Base-by-base conservation (phyloP, 1,284 basidiomycete species). In the Pisolithus thermaeus region DNA sequence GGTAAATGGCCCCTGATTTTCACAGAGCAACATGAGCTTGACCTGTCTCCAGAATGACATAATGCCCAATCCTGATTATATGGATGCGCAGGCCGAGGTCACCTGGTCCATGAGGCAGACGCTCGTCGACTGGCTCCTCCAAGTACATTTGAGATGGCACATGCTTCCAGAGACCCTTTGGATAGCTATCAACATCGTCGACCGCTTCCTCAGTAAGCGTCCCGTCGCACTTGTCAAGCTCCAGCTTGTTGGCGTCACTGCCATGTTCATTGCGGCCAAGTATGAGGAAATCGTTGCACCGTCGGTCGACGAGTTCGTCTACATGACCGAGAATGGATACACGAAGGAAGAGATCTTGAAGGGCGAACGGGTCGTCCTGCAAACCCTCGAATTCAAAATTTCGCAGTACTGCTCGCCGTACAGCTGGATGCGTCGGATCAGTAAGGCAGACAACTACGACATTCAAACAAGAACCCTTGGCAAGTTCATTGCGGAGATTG, bases 391-490 rank as follows among this genome's bases (percentile, higher is more conserved):
- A 58, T 99, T 98, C 75, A 87, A 89, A 70, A 70, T 99, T 66
- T 98, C 95, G 52, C 85, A 93, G 52, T 99, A 99, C 74, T 99
- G 97, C 74, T 97, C 96, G 45, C 97, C 97, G 2, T 99, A 99
- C 75, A 95, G 91, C 67, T 99, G 97, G 97, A 94, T 99, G 76
- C 85, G 97, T 58, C 87, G 89, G 63, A 99, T 99, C 70, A 96
- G 92, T 76, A 97, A 96, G 71, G 97, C 97, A 27, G 97, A 99
- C 73, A 92, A 97, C 71, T 99, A 99, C 69, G 94, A 99, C 68
- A 88, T 99, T 61, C 96, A 97, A 70, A 99, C 96, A 6, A 79
- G 97, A 54, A 99, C 97, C 11, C 75, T 99, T 52, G 89, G 91
- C 77, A 99, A 99, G 72, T 99, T 97, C 78, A 73, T 99, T 67